Conservation (phyloP, 306 rosid species). For the Medicago arabica region DNA sequence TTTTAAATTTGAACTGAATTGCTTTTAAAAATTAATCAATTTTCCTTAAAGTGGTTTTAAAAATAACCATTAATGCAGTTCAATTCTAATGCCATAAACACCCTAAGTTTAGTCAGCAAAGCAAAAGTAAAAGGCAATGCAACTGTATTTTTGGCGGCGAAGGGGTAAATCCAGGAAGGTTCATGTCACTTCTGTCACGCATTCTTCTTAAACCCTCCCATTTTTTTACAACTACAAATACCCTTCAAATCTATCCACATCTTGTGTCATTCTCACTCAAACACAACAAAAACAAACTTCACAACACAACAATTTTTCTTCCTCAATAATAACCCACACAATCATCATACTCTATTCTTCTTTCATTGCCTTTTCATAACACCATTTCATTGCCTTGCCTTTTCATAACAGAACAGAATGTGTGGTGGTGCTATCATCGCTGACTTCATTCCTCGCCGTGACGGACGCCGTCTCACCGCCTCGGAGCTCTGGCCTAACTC, state of each 20-base stretch:
- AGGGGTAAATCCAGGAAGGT: conserved; percentile 19
- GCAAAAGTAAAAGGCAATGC: background rate
- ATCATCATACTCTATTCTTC: background rate
- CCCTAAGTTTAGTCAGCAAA: background rate
- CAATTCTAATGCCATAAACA: too few relatives aligned
- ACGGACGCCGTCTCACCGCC: conserved; percentile 49
- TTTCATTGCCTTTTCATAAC: background rate
- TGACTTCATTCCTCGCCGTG: conserved; percentile 66
- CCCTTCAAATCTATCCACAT: conserved; percentile 11
- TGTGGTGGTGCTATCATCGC: conserved; percentile 89
- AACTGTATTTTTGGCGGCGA: background rate
- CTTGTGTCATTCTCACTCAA: background rate
- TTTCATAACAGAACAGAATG: conserved; percentile 41
- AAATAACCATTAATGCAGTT: too few relatives aligned
- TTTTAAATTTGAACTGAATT: too few relatives aligned
- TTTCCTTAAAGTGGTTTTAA: too few relatives aligned
- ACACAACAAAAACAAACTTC: background rate
- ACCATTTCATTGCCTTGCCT: conserved; percentile 1
- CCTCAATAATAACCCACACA: background rate
- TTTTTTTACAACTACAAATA: conserved; percentile 43
- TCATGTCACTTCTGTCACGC: conserved; percentile 33
- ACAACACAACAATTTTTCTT: conserved; percentile 11
- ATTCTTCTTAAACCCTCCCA: background rate
- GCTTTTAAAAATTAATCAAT: too few relatives aligned
- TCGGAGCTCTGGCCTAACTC: conserved; percentile 75